Percentiles rank a stretch among this genome's conserved stretches.
These are phyloP conservation scores for Wallacemonas collosoma DNA, from an alignment of 208 protist genomes.

Conservation along the genomic window DNA sequence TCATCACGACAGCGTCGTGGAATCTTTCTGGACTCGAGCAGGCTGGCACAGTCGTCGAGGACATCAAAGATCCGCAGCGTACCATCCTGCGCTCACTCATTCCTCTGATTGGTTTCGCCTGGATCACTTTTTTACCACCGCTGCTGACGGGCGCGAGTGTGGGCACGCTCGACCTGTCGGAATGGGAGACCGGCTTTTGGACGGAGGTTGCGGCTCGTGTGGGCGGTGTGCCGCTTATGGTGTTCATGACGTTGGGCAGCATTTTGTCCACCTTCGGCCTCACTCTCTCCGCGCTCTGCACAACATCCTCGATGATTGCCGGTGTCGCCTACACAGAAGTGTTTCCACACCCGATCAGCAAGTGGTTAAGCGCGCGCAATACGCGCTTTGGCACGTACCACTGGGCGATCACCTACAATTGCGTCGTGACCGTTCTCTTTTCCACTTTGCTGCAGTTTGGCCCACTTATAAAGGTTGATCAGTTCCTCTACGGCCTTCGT, in stretches of 20 bases:
- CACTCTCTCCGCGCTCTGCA: conserved; percentile 74
- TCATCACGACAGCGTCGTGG: conserved; percentile 82
- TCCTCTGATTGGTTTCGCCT: conserved; percentile 61
- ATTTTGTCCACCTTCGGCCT: conserved; percentile 70
- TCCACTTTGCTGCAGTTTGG: conserved; percentile 64
- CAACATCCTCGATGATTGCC: conserved; percentile 65
- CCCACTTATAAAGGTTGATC: conserved; percentile 67
- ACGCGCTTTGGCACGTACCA: conserved; percentile 73
- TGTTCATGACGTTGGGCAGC: conserved; percentile 55
- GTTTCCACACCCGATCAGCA: conserved; percentile 56
- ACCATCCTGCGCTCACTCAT: conserved; percentile 70
- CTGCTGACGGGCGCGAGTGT: conserved; percentile 70
- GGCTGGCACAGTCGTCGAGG: conserved; percentile 68
- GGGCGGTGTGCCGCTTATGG: conserved; percentile 47
- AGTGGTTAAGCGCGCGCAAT: conserved; percentile 56
- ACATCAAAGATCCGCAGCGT: conserved; percentile 59
- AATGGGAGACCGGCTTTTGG: conserved; percentile 82
- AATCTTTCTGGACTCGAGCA: conserved; percentile 84
- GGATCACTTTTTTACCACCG: conserved; percentile 75
- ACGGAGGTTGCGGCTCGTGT: conserved; percentile 48
- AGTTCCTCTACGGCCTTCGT: conserved; percentile 77
- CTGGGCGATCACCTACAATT: conserved; percentile 73
- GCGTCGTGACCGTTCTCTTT: conserved; percentile 62
- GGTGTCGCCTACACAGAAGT: conserved; percentile 73
- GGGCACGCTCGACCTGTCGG: conserved; percentile 45